These are phyloP conservation scores for Talaromyces rugulosus DNA, from an alignment of 2,329 filamentous ascomycete species.

Conservation along the genomic window DNA sequence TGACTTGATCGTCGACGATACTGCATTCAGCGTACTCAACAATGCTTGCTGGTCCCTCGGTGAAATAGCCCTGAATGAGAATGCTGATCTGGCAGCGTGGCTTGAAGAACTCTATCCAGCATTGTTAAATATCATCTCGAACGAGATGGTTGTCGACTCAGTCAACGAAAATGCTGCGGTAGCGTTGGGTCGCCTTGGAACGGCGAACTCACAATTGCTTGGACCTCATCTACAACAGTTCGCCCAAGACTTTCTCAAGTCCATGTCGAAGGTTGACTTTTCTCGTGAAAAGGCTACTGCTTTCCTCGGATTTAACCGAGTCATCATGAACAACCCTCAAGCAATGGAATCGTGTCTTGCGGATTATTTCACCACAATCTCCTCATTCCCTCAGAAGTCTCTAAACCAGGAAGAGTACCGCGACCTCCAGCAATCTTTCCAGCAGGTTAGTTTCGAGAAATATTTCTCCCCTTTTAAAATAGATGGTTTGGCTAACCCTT, in stretches of 20 bases:
- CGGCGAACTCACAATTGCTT: conserved; percentile 70
- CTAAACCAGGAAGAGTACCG: conserved; percentile 56
- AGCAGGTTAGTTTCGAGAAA: conserved; percentile 57
- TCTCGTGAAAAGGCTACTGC: conserved; percentile 94
- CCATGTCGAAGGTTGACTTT: conserved; percentile 79
- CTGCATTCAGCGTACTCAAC: conserved; percentile 88
- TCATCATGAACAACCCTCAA: conserved; percentile 81
- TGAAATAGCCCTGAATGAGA: conserved; percentile 80
- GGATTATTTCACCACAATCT: conserved; percentile 79
- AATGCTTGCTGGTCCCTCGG: conserved; percentile 97
- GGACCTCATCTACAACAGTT: conserved; percentile 76
- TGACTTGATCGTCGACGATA: conserved; percentile 69
- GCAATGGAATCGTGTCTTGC: conserved; percentile 84
- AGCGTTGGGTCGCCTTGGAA: conserved; percentile 79
- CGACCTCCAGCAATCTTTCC: conserved; percentile 68
- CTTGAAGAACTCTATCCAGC: conserved; percentile 72
- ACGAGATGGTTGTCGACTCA: conserved; percentile 77
- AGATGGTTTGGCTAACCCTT: conserved; percentile 8
- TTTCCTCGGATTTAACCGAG: conserved; percentile 81
- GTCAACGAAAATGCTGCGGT: conserved; percentile 93
- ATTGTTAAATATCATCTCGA: conserved; percentile 77
- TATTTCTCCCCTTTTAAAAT: not conserved
- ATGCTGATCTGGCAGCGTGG: conserved; percentile 68
- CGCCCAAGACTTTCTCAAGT: conserved; percentile 73
- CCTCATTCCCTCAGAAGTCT: conserved; percentile 61